Evolutionary conservation across 2,329 filamentous ascomycete species (phyloP), one percentile per base, ranked within the genome.

Genomic region (Pseudodiploospora longispora): DNA sequence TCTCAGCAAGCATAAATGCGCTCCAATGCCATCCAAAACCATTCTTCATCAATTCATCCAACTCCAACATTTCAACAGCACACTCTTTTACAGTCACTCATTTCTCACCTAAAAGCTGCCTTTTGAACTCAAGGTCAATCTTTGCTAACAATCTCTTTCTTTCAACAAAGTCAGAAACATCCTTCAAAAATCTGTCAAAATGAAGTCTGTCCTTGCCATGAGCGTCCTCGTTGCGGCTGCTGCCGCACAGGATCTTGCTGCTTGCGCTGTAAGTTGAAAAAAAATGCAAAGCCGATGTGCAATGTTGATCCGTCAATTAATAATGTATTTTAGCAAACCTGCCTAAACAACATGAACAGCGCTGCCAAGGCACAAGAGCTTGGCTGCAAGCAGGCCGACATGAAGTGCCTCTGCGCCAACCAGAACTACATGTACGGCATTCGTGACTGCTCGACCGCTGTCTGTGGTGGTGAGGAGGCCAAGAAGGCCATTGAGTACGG

Each of bases 191-290:
- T 53, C 42, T 50, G 43, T 57, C 66, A 75, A 67, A 52, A 78
- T 77, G 74, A 78, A 76, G 71, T 63, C 65, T 44, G 57, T 63
- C 46, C 50, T 70, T 52, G 55, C 70, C 49, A 52, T 70, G 55
- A 64, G 65, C 58, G 57, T 66, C 51, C 55, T 71, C 44, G 65
- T 64, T 50, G 61, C 66, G 39, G 55, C 66, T 35, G 65, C 56
- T 48, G 60, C 60, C 12, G 70, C 67, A 35, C 71, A 75, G 57
- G 56, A 64, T 49, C 70, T 78, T 41, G 67, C 74, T 31, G 46
- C 57, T 12, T 80, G 76, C 54, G 75, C 69, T 60, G 76, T 80
- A 72, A 69, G 75, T 68, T 6, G 10, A n/a, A n/a, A 12, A n/a
- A 12, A 8, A 6, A 19, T 19, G 19, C 19, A 19, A 19, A 19